Conservation (phyloP, 345 rosid genomes). For the Pelargonium nanum region DNA sequence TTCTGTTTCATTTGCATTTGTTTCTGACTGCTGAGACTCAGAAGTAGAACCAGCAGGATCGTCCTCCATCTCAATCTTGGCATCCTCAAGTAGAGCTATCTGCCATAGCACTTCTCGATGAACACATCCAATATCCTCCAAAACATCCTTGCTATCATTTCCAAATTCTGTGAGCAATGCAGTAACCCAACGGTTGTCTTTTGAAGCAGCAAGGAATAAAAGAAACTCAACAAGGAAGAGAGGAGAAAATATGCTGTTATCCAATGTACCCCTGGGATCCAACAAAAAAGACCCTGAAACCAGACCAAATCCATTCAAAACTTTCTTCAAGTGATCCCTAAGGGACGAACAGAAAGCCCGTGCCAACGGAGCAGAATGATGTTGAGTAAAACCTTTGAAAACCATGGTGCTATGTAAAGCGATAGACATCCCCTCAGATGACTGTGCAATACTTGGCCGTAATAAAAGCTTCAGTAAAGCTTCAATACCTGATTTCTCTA, state of each 20-base stretch:
- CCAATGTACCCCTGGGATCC: constrained; percentile 47
- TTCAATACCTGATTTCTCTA: constrained; percentile 94
- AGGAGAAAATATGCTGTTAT: constrained; percentile 57
- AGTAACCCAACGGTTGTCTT: constrained; percentile 89
- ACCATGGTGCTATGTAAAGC: constrained; percentile 96
- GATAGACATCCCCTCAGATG: constrained; percentile 92
- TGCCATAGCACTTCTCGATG: constrained; percentile 93
- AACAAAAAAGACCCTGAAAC: constrained; percentile 60
- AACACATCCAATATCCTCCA: constrained; percentile 71
- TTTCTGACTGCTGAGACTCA: constrained; percentile 46
- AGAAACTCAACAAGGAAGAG: constrained; percentile 92
- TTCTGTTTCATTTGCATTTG: constrained; percentile 36
- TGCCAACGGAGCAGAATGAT: constrained; percentile 83
- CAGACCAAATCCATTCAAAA: constrained; percentile 42
- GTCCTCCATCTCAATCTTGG: constrained; percentile 48
- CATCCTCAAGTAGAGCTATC: constrained; percentile 70
- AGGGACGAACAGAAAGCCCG: constrained; percentile 80
- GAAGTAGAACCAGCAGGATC: constrained; percentile 30
- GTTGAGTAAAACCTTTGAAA: constrained; percentile 90
- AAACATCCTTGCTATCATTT: constrained; percentile 71
- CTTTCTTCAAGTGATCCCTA: constrained; percentile 63
- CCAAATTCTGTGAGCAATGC: constrained; percentile 83
- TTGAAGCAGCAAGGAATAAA: constrained; percentile 80
- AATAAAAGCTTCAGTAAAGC: constrained; percentile 75
- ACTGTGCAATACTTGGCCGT: constrained; percentile 76